Base-by-base conservation (phyloP, 2,329 filamentous ascomycete species). In the Penicillium sp. region DNA sequence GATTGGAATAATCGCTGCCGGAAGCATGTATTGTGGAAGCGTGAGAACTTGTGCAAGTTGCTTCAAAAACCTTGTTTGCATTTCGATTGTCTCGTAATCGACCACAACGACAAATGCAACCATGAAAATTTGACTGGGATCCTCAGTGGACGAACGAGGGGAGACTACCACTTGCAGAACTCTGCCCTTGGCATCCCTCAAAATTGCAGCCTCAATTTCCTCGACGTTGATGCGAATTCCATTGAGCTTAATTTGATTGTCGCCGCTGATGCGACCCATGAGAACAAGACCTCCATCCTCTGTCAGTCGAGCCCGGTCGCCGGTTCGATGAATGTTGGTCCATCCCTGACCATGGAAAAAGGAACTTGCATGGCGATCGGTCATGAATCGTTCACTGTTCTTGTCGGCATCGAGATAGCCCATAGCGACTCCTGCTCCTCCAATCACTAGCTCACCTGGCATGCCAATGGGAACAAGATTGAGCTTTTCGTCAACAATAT, bases 401-500 rank as follows among this genome's bases (percentile, higher is more conserved):
- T 54, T 53, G 5, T 26, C 27, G 4, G 22, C 2, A 4, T 60
- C 44, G 27, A 65, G 58, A 31, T 66, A 66, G 5, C 64, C 63
- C 26, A 58, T 49, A 6, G 57, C 57, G 37, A 65, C 35, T 8
- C 63, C 61, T 19, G 59, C 55, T 3, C 70, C 70, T 9, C 68
- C 75, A 46, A 82, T 68, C 35, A 61, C 66, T 4, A 82, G 68
- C 56, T 82, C 78, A 16, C 81, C 81, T 0, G 74, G 68, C 1
- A 73, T 47, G 0, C 79, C 78, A 8, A 72, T 45, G 0, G 80
- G 76, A 2, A 78, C 66, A 3, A 75, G 74, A 3, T 74, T 59
- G 29, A 73, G 50, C 1, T 73, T 33, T 5, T 71, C 55, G 56
- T 81, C 79, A 0, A 82, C 48, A 47, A 83, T 71, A 56, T 76